Conservation (phyloP, 257 asterid genomes). For the Jasminum sambac region DNA sequence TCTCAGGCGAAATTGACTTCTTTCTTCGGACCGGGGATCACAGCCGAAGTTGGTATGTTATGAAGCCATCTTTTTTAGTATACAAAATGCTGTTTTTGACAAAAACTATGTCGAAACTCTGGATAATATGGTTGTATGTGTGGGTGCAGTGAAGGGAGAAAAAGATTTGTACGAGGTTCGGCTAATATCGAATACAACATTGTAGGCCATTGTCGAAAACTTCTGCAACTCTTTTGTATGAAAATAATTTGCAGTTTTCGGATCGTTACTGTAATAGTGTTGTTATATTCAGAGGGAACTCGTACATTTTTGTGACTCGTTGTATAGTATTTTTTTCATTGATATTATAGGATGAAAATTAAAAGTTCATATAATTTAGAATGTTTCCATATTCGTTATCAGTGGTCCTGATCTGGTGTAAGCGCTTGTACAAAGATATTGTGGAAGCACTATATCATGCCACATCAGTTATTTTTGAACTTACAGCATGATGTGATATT, state of each 20-base stretch:
- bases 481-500: no score
- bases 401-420: no score
- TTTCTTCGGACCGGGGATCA: slow-evolving; percentile 95
- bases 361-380: no score
- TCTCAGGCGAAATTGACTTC: slow-evolving; percentile 83
- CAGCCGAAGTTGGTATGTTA: slow-evolving; percentile 81
- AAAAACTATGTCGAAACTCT: neutral
- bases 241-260: neutral
- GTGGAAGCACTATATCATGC: no score
- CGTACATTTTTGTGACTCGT: slow-evolving; percentile 25
- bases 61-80: neutral
- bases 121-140: slow-evolving; percentile 22
- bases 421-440: no score
- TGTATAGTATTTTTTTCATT: slow-evolving; percentile 22
- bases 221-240: neutral
- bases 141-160: slow-evolving; percentile 72
- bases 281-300: neutral
- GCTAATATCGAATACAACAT: slow-evolving; percentile 67
- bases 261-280: neutral
- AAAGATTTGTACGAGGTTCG: slow-evolving; percentile 62
- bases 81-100: neutral
- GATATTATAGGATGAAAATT: neutral
- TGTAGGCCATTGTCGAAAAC: slow-evolving; percentile 29
- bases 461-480: no score
- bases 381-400: no score